phyloP scores from a whole-genome alignment of 2,329 filamentous ascomycete genomes.

The Tolypocladium cylindrosporum region DNA sequence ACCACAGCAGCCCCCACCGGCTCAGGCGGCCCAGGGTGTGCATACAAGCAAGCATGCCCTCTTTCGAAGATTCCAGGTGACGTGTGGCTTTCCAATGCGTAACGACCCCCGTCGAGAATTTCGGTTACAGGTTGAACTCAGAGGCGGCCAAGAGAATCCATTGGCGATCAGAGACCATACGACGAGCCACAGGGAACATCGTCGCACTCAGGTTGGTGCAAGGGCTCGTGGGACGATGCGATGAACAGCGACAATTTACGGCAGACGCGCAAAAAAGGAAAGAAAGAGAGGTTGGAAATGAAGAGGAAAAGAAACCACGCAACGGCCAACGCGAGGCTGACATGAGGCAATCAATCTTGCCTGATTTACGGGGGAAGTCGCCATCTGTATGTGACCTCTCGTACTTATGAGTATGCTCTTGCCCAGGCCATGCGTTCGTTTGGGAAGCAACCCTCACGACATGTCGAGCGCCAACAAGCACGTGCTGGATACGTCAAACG shows the following conservation, averaged over 20 bases:
- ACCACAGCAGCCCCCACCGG: constrained; percentile 2
- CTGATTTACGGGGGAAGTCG: neutral
- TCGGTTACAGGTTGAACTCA: neutral
- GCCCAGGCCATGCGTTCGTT: too few relatives aligned
- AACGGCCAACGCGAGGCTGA: neutral
- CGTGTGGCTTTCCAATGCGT: neutral
- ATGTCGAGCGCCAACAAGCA: too few relatives aligned
- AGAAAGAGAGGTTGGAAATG: neutral
- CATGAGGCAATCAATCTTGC: neutral
- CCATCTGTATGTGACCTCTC: neutral
- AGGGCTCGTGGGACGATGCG: neutral
- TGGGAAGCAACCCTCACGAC: too few relatives aligned
- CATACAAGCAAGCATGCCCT: neutral
- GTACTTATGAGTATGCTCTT: too few relatives aligned
- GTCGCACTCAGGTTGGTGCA: neutral
- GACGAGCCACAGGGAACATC: neutral
- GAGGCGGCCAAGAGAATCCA: neutral
- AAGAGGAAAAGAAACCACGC: neutral
- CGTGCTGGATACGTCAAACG: too few relatives aligned
- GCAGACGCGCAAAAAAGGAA: neutral
- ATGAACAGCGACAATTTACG: neutral
- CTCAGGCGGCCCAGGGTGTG: constrained; percentile 5
- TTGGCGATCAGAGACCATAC: neutral
- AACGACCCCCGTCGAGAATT: neutral
- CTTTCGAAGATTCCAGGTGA: neutral